Percentiles rank a stretch among this genome's conserved stretches.
Conservation (phyloP, 2,329 filamentous ascomycete species). For the Pseudocercospora fuligena region DNA sequence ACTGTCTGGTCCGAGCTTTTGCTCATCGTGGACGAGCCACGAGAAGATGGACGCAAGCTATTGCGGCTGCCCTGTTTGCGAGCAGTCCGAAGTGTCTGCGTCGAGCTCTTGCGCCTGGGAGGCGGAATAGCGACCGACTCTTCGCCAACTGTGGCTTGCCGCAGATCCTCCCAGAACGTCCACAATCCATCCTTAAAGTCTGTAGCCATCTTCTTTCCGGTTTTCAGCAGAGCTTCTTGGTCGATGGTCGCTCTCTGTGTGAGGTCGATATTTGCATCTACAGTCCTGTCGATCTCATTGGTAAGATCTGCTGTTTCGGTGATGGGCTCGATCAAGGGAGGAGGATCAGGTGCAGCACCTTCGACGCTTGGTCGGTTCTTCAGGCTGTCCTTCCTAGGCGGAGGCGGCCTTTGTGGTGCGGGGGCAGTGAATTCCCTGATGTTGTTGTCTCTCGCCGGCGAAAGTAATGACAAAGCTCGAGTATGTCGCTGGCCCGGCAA, state of each 20-base stretch:
- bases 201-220: conserved; percentile 78
- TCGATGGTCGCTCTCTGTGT: conserved; percentile 46
- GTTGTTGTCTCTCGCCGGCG: conserved; percentile 53
- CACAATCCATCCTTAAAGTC: conserved; percentile 89
- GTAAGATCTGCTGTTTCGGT: conserved; percentile 14
- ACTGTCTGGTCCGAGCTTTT: conserved; percentile 25
- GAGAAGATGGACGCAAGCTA: conserved; percentile 29
- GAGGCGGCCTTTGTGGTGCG: conserved; percentile 19
- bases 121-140: conserved; percentile 68
- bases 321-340: conserved; percentile 6
- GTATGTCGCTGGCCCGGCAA: conserved; percentile 68
- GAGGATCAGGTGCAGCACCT: conserved; percentile 3
- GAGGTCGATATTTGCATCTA: conserved; percentile 29
- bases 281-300: conserved; percentile 10
- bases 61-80: conserved; percentile 37
- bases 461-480: conserved; percentile 79
- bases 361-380: conserved; percentile 22
- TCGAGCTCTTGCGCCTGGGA: conserved; percentile 33
- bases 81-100: conserved; percentile 30
- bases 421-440: conserved; percentile 10
- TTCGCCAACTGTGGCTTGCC: conserved; percentile 94
- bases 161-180: conserved; percentile 93
- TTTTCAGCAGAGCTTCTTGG: conserved; percentile 59
- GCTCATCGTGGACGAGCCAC: conserved; percentile 29
- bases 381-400: conserved; percentile 35